Evolutionary conservation across 2,329 filamentous ascomycete genomes (phyloP).

Genomic region (Fusarium anguioides): DNA sequence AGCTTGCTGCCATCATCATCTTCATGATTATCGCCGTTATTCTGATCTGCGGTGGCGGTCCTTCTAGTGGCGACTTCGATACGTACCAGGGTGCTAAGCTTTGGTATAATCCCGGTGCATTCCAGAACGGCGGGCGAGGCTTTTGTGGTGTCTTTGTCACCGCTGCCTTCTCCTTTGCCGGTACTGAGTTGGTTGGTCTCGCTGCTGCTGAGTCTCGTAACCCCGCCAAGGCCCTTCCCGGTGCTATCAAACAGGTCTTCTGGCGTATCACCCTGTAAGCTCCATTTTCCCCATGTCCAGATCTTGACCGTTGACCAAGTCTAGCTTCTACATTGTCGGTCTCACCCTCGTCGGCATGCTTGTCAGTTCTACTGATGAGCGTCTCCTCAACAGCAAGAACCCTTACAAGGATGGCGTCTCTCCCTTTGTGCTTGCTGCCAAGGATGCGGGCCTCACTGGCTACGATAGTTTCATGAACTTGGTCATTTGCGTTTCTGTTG

Average conservation of each 20-base stretch:
- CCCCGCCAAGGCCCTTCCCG: slow-evolving; percentile 77
- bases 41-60: slow-evolving; percentile 68
- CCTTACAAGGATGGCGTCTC: slow-evolving; percentile 53
- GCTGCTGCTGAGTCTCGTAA: slow-evolving; percentile 76
- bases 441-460: slow-evolving; percentile 59
- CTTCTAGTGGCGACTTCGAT: slow-evolving; percentile 55
- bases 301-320: background rate
- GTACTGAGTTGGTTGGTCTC: slow-evolving; percentile 76
- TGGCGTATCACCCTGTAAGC: slow-evolving; percentile 60
- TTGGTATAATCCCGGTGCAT: slow-evolving; percentile 57
- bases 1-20: slow-evolving; percentile 66
- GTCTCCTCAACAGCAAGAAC: slow-evolving; percentile 53
- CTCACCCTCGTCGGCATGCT: slow-evolving; percentile 62
- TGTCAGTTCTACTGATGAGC: slow-evolving; percentile 55
- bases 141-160: slow-evolving; percentile 77
- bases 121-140: slow-evolving; percentile 76
- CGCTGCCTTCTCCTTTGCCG: slow-evolving; percentile 75
- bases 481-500: slow-evolving; percentile 64
- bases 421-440: slow-evolving; percentile 62
- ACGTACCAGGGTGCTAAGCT: slow-evolving; percentile 56
- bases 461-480: slow-evolving; percentile 65
- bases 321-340: slow-evolving; percentile 59
- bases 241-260: slow-evolving; percentile 80
- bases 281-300: slow-evolving; percentile 20
- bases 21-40: slow-evolving; percentile 72